phyloP scores from a whole-genome alignment of 164 flowering plant genomes.

The Stephania cephalantha region DNA sequence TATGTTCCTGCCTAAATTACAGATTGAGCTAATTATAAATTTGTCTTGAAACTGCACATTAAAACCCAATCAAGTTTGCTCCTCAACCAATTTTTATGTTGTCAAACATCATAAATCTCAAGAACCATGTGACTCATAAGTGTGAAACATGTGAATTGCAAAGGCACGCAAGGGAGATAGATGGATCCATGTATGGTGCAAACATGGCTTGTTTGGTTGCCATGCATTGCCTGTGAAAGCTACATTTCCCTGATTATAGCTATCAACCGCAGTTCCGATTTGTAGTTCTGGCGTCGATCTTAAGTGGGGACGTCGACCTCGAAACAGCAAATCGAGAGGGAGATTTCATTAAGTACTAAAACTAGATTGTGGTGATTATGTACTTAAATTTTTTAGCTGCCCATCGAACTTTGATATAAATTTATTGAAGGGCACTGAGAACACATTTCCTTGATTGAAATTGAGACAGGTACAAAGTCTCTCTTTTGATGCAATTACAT shows the following conservation, averaged over 20 bases:
- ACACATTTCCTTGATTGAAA: neutral
- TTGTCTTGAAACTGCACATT: too few species aligned
- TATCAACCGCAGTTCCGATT: neutral
- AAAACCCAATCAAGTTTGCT: neutral
- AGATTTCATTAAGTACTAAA: too few species aligned
- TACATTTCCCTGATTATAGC: neutral
- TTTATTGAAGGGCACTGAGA: neutral
- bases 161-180: neutral
- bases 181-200: neutral
- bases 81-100: neutral
- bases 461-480: neutral
- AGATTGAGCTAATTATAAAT: too few species aligned
- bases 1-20: too few species aligned
- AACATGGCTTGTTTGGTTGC: neutral
- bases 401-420: neutral
- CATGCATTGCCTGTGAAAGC: neutral
- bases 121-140: constrained; percentile 1
- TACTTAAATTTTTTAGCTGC: neutral
- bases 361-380: neutral
- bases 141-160: neutral
- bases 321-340: neutral
- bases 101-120: neutral
- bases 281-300: neutral
- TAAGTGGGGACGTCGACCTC: neutral
- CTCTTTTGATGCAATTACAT: neutral